Percentiles rank a stretch among this genome's conserved stretches.
These are phyloP conservation scores for Buxus sempervirens DNA, from an alignment of 164 flowering plant genomes.

Conservation along the genomic window DNA sequence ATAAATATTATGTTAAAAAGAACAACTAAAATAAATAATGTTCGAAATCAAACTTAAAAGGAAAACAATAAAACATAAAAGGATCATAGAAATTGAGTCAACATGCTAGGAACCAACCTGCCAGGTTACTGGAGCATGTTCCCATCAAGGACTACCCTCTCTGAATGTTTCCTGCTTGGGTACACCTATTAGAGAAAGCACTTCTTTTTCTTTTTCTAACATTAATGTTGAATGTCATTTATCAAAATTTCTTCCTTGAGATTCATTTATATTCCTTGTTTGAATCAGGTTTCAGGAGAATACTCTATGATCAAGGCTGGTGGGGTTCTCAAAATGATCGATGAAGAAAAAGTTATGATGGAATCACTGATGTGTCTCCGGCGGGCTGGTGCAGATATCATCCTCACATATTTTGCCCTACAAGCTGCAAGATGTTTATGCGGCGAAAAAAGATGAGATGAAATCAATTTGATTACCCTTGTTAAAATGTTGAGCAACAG, in stretches of 20 bases:
- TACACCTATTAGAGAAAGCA: conserved; percentile 13
- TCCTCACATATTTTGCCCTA: conserved; percentile 85
- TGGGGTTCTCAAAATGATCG: conserved; percentile 85
- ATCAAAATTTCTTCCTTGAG: not conserved
- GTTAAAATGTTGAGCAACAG: not conserved
- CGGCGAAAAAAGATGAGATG: conserved; percentile 65
- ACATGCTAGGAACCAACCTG: conserved; percentile 7
- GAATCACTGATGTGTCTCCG: conserved; percentile 90
- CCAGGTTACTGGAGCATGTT: conserved; percentile 4
- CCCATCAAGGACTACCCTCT: conserved; percentile 10
- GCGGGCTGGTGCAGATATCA: conserved; percentile 93
- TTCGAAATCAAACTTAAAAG: not conserved
- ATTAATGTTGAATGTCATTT: not conserved
- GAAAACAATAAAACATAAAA: not conserved
- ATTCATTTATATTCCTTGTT: not conserved
- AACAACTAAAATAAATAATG: not conserved
- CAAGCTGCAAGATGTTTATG: conserved; percentile 83
- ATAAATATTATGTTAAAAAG: too few relatives aligned
- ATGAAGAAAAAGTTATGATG: conserved; percentile 92
- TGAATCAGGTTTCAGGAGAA: conserved; percentile 84
- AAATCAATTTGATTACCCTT: not conserved
- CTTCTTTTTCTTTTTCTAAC: conserved; percentile 6
- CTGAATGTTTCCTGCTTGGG: not conserved
- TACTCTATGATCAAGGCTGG: conserved; percentile 97
- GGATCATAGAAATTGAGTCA: not conserved